Base-by-base conservation (phyloP, 176 grass and related monocot species). In the Carex myosuroides region DNA sequence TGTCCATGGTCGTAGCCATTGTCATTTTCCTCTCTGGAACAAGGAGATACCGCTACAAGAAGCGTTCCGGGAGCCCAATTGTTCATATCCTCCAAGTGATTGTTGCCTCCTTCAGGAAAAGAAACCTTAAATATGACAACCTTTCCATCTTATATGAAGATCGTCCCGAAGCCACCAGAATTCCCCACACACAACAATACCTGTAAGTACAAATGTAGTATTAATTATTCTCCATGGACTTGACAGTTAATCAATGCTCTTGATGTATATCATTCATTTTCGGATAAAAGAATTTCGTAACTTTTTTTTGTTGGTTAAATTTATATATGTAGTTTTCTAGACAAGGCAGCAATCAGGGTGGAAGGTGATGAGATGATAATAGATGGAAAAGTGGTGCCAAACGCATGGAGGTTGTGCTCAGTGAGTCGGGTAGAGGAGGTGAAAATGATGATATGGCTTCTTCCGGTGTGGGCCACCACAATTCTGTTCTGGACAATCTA, bases 401-500 rank as follows among this genome's bases (percentile, higher is more conserved):
- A 91, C 75, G 91, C 94, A 6, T 97, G 94, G 91, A 93, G 65
- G 44, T 56, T 97, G 7, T 93, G 91, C 78, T 90, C 91, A 14
- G 90, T 93, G 77, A 93, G 87, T 8, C 85, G 87, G 48, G 88
- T 97, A 1, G 94, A 97, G 89, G 94, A 97, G 87, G 91, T 93
- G 14, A 97, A 97, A 85, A 93, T 97, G 94, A 84, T 97, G 89
- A 86, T 89, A 6, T 21, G 87, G 17, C 85, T 97, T 46, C 88
- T 97, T 69, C 94, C 94, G 1, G 89, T 97, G 81, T 97, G 94
- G 94, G 89, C 94, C 17, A 97, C 94, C 58, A 97, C 94, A 1
- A 93, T 97, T 85, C 87, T 97, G 30, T 97, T 97, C 91, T 97
- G 94, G 94, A 97, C 94, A 59, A 87, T 88, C 57, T 97, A 93